These are phyloP conservation scores for Pleurotus giganteus DNA, from an alignment of 768 basidiomycete genomes.

Conservation along the genomic window DNA sequence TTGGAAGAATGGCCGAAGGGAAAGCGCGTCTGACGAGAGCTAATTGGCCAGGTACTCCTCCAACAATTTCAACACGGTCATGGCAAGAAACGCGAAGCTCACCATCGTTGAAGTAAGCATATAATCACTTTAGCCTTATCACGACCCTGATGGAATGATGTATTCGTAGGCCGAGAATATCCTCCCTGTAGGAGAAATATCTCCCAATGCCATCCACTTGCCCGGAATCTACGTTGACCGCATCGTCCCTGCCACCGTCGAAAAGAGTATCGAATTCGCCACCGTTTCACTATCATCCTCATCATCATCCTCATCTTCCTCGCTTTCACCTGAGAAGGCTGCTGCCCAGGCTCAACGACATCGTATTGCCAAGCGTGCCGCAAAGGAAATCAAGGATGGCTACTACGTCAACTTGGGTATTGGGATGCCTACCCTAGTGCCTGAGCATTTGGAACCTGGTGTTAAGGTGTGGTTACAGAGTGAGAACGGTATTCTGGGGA, in stretches of 20 bases:
- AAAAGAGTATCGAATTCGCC: slow-evolving; percentile 75
- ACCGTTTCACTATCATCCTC: slow-evolving; percentile 58
- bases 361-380: slow-evolving; percentile 82
- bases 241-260: slow-evolving; percentile 72
- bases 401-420: slow-evolving; percentile 89
- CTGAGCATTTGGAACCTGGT: slow-evolving; percentile 70
- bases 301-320: slow-evolving; percentile 42
- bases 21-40: not conserved
- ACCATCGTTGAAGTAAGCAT: slow-evolving; percentile 82
- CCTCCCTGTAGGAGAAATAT: slow-evolving; percentile 78
- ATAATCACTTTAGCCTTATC: not conserved
- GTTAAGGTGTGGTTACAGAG: slow-evolving; percentile 89
- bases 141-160: not conserved
- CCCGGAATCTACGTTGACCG: slow-evolving; percentile 89
- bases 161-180: slow-evolving; percentile 79
- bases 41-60: slow-evolving; percentile 62
- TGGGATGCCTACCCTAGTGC: slow-evolving; percentile 88
- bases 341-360: slow-evolving; percentile 55
- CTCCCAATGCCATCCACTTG: slow-evolving; percentile 78
- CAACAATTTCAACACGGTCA: slow-evolving; percentile 83
- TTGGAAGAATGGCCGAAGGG: not conserved
- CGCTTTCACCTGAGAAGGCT: slow-evolving; percentile 48
- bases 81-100: slow-evolving; percentile 87
- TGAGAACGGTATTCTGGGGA: slow-evolving; percentile 87
- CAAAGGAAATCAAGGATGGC: slow-evolving; percentile 86